These are phyloP conservation scores for Trichoderma harzianum DNA, from an alignment of 2,329 filamentous ascomycete species.

Conservation along the genomic window DNA sequence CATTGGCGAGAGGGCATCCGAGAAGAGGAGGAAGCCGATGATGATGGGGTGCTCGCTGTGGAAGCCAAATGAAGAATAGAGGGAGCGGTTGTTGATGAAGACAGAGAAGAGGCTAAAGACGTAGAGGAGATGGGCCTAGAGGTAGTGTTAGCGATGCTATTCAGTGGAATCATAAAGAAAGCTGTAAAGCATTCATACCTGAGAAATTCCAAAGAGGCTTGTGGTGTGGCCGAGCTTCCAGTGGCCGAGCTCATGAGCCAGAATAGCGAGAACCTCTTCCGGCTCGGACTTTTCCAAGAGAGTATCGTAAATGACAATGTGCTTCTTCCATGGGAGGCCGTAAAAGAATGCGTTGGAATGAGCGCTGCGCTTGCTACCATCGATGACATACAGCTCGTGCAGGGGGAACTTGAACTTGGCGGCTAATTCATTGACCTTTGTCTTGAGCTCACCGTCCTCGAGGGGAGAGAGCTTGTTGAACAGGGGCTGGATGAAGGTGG, in stretches of 20 bases:
- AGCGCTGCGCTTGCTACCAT: slow-evolving; percentile 80
- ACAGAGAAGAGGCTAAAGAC: slow-evolving; percentile 95
- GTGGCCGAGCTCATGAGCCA: slow-evolving; percentile 94
- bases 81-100: slow-evolving; percentile 90
- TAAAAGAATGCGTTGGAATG: slow-evolving; percentile 96
- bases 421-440: slow-evolving; percentile 79
- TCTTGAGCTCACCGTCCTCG: slow-evolving; percentile 82
- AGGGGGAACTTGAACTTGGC: slow-evolving; percentile 85
- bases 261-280: slow-evolving; percentile 88
- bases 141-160: not conserved
- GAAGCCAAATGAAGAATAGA: slow-evolving; percentile 93
- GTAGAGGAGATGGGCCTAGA: slow-evolving; percentile 87
- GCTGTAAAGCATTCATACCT: slow-evolving; percentile 48
- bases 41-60: slow-evolving; percentile 80
- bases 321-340: slow-evolving; percentile 98
- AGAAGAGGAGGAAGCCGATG: slow-evolving; percentile 96
- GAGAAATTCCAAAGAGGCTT: slow-evolving; percentile 79
- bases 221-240: slow-evolving; percentile 97
- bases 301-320: slow-evolving; percentile 99
- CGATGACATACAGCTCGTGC: slow-evolving; percentile 89
- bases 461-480: slow-evolving; percentile 98
- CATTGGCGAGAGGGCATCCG: slow-evolving; percentile 90
- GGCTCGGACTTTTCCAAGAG: slow-evolving; percentile 91
- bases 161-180: not conserved
- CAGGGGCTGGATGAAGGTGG: slow-evolving; percentile 85